phyloP scores from a whole-genome alignment of 2,329 filamentous ascomycete species.

The Clonostachys chloroleuca region DNA sequence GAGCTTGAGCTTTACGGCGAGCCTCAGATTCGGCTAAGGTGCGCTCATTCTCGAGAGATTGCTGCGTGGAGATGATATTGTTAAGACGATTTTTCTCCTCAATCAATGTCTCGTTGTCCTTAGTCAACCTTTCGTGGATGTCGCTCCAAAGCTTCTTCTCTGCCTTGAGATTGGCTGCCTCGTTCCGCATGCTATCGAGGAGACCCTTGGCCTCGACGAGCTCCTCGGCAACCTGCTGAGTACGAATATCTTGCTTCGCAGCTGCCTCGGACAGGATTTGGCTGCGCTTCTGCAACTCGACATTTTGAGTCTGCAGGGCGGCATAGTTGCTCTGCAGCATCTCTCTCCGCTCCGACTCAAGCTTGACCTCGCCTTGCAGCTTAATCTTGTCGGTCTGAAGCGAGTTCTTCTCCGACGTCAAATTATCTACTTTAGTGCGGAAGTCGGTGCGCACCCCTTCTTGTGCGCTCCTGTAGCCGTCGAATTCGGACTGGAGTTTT shows the following conservation, averaged over 20 bases:
- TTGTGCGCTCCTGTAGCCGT: slow-evolving; percentile 83
- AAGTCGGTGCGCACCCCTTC: slow-evolving; percentile 75
- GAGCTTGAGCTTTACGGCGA: slow-evolving; percentile 72
- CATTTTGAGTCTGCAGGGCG: slow-evolving; percentile 79
- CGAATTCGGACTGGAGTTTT: slow-evolving; percentile 85
- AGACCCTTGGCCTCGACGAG: slow-evolving; percentile 80
- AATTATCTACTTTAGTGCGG: slow-evolving; percentile 76
- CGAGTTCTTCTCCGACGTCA: slow-evolving; percentile 77
- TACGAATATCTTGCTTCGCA: slow-evolving; percentile 84
- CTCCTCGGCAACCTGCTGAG: slow-evolving; percentile 90
- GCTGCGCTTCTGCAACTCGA: slow-evolving; percentile 78
- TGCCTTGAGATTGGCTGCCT: slow-evolving; percentile 88
- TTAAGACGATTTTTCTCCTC: slow-evolving; percentile 85
- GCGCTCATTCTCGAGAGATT: slow-evolving; percentile 87
- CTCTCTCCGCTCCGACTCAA: slow-evolving; percentile 79
- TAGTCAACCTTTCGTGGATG: slow-evolving; percentile 81
- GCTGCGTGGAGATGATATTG: slow-evolving; percentile 75
- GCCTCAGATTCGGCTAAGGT: slow-evolving; percentile 80
- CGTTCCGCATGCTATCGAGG: slow-evolving; percentile 82
- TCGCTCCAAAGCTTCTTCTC: slow-evolving; percentile 94
- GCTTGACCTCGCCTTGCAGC: slow-evolving; percentile 72
- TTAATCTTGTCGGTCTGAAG: slow-evolving; percentile 80
- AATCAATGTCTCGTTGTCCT: slow-evolving; percentile 80
- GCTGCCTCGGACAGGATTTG: slow-evolving; percentile 74
- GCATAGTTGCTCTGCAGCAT: slow-evolving; percentile 86